phyloP scores from a whole-genome alignment of 495 filamentous ascomycete species.

The Penicillium riverlandense region DNA sequence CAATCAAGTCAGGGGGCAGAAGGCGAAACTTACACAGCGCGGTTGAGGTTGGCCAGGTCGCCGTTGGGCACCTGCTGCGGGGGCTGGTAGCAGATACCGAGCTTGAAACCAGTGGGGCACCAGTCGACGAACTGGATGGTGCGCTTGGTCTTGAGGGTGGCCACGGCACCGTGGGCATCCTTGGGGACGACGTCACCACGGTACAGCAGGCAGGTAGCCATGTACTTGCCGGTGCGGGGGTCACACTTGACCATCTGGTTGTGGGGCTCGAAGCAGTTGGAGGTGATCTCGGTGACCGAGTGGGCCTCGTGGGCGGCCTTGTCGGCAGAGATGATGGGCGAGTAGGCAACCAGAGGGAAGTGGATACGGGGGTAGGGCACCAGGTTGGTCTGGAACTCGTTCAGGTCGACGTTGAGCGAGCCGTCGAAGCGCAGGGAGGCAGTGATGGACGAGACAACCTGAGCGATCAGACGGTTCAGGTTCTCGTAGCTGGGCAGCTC shows the following conservation, averaged over 20 bases:
- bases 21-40: conserved; percentile 73
- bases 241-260: conserved; percentile 99
- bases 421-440: conserved; percentile 98
- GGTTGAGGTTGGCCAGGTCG: conserved; percentile 93
- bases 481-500: conserved; percentile 97
- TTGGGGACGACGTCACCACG: conserved; percentile 97
- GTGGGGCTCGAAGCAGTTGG: conserved; percentile 68
- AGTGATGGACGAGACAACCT: conserved; percentile 98
- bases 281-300: conserved; percentile 58
- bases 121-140: conserved; percentile 99
- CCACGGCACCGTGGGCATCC: conserved; percentile 85
- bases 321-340: conserved; percentile 85
- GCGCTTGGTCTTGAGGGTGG: conserved; percentile 94
- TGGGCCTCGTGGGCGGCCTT: conserved; percentile 93
- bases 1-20: neutral
- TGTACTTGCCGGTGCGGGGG: conserved; percentile 98
- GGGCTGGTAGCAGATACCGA: conserved; percentile 99
- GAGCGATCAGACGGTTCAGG: conserved; percentile 96
- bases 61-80: conserved; percentile 93
- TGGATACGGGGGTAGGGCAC: conserved; percentile 99
- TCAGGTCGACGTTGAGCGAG: conserved; percentile 97
- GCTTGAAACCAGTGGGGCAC: conserved; percentile 99
- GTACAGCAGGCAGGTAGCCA: conserved; percentile 97
- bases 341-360: conserved; percentile 95
- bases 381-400: conserved; percentile 99